A percentile compares a stretch with the other conserved stretches of the same genome.
Evolutionary conservation across 352 stramenopile species (phyloP).

Genomic region (Peronospora tabacina): DNA sequence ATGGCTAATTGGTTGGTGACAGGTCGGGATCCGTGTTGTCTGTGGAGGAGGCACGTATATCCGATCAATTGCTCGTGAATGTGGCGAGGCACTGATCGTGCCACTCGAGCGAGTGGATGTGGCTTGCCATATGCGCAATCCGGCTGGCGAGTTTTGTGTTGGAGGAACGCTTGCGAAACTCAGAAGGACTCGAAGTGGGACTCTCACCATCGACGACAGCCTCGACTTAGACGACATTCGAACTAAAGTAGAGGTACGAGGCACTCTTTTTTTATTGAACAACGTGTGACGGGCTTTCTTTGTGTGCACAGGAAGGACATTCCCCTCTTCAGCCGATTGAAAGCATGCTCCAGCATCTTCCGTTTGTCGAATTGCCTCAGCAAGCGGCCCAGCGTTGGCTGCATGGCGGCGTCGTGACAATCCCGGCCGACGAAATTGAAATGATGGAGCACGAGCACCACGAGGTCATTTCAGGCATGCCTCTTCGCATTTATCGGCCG

Average conservation of each 20-base stretch:
- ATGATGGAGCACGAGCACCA: constrained; percentile 6
- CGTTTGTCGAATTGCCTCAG: constrained; percentile 31
- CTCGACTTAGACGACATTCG: constrained; percentile 50
- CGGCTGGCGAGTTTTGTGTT: constrained; percentile 32
- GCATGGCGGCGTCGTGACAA: constrained; percentile 35
- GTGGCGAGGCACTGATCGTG: constrained; percentile 53
- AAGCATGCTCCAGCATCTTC: constrained; percentile 45
- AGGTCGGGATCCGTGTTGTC: constrained; percentile 42
- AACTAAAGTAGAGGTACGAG: constrained; percentile 30
- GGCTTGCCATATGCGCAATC: constrained; percentile 25
- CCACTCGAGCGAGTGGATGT: constrained; percentile 22
- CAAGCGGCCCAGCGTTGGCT: constrained; percentile 37
- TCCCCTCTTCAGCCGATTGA: constrained; percentile 51
- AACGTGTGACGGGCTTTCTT: background rate
- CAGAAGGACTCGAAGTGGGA: constrained; percentile 54
- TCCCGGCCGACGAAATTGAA: constrained; percentile 29
- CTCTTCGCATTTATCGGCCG: constrained; percentile 48
- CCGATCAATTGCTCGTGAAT: constrained; percentile 80
- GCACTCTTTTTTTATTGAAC: background rate
- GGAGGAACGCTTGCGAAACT: constrained; percentile 62
- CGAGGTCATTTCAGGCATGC: constrained; percentile 28
- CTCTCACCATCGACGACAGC: constrained; percentile 46
- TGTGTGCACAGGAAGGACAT: constrained; percentile 24
- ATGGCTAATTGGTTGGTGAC: constrained; percentile 5
- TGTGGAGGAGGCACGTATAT: constrained; percentile 83